Evolutionary conservation across 345 rosid species (phyloP), one percentile per base, ranked within the genome.

Genomic region (Ceriops decandra): DNA sequence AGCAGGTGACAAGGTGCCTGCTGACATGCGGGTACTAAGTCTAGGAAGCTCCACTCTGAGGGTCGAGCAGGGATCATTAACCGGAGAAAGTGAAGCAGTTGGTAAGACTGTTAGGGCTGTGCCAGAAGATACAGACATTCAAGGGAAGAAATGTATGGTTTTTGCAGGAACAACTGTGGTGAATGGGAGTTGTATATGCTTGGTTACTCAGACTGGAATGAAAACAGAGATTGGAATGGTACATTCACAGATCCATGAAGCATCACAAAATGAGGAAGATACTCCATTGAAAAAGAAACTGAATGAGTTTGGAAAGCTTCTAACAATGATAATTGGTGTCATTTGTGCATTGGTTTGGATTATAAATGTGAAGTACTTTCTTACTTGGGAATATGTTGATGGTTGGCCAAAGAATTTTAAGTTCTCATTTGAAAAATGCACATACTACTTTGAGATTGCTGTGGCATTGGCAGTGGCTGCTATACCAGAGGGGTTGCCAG

Each of bases 401-500:
- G 96, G 97, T 26, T 84, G 93, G 96, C 96, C 97, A 0, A 81
- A 67, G 68, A 93, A 91, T 79, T 89, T 93, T 49, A 89, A 87
- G 68, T 93, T 93, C 71, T 93, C 97, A 15, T 89, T 93, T 24
- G 98, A 93, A 84, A 93, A 91, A 82, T 93, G 97, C 85, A 93
- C 98, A 3, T 93, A 93, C 60, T 93, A 93, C 84, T 93, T 93
- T 72, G 96, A 93, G 81, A 93, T 93, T 68, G 98, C 98, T 46
- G 97, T 93, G 31, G 97, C 98, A 26, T 76, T 91, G 79, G 97
- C 96, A 0, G 98, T 93, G 58, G 98, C 98, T 74, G 98, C 98
- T 4, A 93, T 93, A 72, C 98, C 98, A 13, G 97, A 93, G 80
- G 98, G 98, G 69, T 70, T 91, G 57, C 98, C 98, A 3, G 98